These are phyloP conservation scores for Candida wancherniae DNA, from an alignment of 805 yeast species.

Conservation along the genomic window DNA sequence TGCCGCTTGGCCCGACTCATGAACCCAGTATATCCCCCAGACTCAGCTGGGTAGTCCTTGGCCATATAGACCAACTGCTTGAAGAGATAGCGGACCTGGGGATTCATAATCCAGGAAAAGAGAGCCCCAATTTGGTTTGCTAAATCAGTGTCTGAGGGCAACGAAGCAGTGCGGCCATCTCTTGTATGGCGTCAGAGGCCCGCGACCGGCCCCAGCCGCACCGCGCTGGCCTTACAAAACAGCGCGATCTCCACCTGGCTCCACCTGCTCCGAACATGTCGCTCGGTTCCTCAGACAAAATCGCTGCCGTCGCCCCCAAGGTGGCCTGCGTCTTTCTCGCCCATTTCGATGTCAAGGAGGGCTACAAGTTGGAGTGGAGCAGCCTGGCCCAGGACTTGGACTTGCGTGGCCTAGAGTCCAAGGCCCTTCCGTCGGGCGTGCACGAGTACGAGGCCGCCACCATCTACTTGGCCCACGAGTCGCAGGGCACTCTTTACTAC, in stretches of 20 bases:
- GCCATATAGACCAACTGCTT: constrained; percentile 31
- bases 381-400: constrained; percentile 17
- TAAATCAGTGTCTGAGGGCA: no score
- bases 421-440: constrained; percentile 38
- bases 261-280: constrained; percentile 3
- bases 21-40: constrained; percentile 28
- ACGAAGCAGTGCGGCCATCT: background rate
- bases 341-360: constrained; percentile 31
- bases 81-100: constrained; percentile 15
- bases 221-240: background rate
- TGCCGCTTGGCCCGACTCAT: constrained; percentile 16
- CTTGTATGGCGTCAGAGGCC: background rate
- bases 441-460: constrained; percentile 30
- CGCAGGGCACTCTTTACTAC: constrained; percentile 22
- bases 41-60: constrained; percentile 28
- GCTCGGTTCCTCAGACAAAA: constrained; percentile 7
- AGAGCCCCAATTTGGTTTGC: no score
- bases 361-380: constrained; percentile 37
- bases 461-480: constrained; percentile 27
- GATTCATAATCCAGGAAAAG: constrained; percentile 10
- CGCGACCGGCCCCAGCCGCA: no score
- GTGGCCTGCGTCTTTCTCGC: constrained; percentile 31
- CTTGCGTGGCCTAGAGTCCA: constrained; percentile 34
- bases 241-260: background rate
- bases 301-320: constrained; percentile 18